Conservation (phyloP, 352 stramenopile species). For the Phytophthora tentaculata region DNA sequence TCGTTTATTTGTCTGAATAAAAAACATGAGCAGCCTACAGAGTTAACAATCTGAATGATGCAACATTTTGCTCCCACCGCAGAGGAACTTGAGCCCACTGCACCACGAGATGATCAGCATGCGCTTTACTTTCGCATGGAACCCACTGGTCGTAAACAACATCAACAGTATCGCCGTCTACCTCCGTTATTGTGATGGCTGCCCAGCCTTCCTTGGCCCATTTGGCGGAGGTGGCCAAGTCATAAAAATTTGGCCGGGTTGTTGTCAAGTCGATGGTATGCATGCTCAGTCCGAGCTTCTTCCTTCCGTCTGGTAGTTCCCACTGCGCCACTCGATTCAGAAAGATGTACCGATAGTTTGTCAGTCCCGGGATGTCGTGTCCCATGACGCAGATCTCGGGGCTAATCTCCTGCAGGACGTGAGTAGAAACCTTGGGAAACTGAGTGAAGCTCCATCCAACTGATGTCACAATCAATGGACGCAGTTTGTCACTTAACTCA, state of each 20-base stretch:
- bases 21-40: too few relatives aligned
- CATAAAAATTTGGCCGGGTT: background rate
- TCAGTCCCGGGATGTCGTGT: slow-evolving; percentile 16
- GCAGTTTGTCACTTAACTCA: background rate
- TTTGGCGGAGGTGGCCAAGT: background rate
- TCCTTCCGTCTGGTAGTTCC: background rate
- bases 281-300: slow-evolving; percentile 16
- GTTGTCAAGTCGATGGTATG: slow-evolving; percentile 6
- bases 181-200: background rate
- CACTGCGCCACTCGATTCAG: slow-evolving; percentile 12
- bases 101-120: background rate
- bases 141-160: background rate
- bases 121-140: background rate
- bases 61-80: slow-evolving; percentile 1
- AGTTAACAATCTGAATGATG: background rate
- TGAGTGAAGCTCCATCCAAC: slow-evolving; percentile 21
- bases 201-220: slow-evolving; percentile 1
- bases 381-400: slow-evolving; percentile 18
- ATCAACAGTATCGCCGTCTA: background rate
- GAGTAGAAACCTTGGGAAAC: slow-evolving; percentile 5
- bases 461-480: slow-evolving; percentile 3
- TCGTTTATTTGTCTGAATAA: background rate
- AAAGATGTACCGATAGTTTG: slow-evolving; percentile 12
- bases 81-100: background rate
- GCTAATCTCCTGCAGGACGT: slow-evolving; percentile 29